Percentiles rank a stretch among this genome's conserved stretches.
These are phyloP conservation scores for Acer negundo DNA, from an alignment of 345 rosid genomes.

Conservation along the genomic window DNA sequence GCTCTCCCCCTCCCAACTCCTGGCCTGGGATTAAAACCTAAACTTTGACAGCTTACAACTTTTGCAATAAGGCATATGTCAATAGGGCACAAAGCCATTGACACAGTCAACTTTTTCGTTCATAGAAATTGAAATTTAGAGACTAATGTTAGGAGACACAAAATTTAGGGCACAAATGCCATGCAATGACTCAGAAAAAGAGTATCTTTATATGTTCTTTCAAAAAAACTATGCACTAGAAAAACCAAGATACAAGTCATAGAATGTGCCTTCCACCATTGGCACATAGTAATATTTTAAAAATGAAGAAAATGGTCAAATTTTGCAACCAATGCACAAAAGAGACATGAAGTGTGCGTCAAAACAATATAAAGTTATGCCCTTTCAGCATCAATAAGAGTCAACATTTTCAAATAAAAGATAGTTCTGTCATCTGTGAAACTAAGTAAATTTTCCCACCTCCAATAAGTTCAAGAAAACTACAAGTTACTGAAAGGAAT, in stretches of 20 bases:
- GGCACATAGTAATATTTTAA: not conserved
- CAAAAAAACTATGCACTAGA: not conserved
- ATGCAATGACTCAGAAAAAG: not conserved
- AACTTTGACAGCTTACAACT: not conserved
- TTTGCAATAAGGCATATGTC: not conserved
- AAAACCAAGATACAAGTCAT: not conserved
- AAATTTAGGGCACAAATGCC: not conserved
- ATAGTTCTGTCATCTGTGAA: not conserved
- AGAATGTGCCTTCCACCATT: not conserved
- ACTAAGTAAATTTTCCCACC: constrained; percentile 1
- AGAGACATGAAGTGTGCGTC: not conserved
- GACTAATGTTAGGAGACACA: not conserved
- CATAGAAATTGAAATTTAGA: not conserved
- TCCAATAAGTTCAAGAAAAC: not conserved
- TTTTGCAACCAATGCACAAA: not conserved
- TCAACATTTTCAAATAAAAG: not conserved
- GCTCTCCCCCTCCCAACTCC: not conserved
- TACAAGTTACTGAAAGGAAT: not conserved
- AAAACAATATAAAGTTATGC: not conserved
- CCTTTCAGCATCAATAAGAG: not conserved
- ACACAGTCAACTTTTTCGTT: not conserved
- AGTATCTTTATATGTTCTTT: too few species aligned
- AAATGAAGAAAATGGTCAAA: not conserved
- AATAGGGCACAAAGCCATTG: not conserved
- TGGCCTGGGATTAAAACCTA: not conserved